Evolutionary conservation across 495 filamentous ascomycete genomes (phyloP).

Genomic region (Penicillium ucsense): DNA sequence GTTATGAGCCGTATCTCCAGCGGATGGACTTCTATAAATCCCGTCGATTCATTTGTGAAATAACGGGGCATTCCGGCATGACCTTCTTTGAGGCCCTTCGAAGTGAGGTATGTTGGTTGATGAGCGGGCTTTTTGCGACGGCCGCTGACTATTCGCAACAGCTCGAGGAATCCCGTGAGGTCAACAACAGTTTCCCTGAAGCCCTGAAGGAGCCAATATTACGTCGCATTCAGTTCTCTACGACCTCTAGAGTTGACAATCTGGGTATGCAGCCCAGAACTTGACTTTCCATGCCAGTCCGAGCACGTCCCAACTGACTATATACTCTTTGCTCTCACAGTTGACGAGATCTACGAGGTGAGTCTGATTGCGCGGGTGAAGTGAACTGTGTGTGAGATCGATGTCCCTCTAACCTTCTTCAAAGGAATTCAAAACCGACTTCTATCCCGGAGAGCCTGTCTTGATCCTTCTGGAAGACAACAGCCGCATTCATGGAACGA

Average conservation of each 20-base stretch:
- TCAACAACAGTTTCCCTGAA: constrained; percentile 87
- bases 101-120: constrained; percentile 66
- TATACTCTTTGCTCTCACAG: constrained; percentile 23
- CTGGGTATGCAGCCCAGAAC: constrained; percentile 48
- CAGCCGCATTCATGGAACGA: constrained; percentile 63
- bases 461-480: constrained; percentile 60
- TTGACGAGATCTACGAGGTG: constrained; percentile 60
- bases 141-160: constrained; percentile 21
- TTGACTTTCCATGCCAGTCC: not conserved
- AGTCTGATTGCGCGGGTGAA: constrained; percentile 6
- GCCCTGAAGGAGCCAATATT: constrained; percentile 84
- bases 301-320: constrained; percentile 12
- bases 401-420: constrained; percentile 24
- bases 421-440: constrained; percentile 84
- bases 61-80: constrained; percentile 85
- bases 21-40: constrained; percentile 92
- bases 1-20: constrained; percentile 79
- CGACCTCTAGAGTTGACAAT: constrained; percentile 81
- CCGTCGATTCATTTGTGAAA: constrained; percentile 87
- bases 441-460: constrained; percentile 85
- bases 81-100: constrained; percentile 90
- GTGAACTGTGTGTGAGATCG: too few relatives aligned
- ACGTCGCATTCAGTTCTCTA: constrained; percentile 82
- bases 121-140: not conserved
- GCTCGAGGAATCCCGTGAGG: constrained; percentile 77